These are phyloP conservation scores for Echeveria elegans DNA, from an alignment of 164 flowering plant genomes.

Conservation along the genomic window DNA sequence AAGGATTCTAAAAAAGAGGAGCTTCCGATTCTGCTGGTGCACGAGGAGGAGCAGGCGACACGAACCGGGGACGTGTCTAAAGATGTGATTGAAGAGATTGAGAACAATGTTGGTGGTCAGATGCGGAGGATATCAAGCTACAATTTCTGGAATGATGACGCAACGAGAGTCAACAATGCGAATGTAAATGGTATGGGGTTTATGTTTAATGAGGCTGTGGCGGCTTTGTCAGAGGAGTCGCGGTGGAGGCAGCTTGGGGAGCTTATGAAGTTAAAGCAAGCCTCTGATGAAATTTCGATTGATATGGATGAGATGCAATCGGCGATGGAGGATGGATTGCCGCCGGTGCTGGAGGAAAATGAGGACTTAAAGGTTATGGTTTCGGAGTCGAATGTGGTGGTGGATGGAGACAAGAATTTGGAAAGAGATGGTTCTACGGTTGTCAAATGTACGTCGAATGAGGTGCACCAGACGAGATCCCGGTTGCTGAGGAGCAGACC, in stretches of 20 bases:
- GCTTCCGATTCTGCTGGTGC: not conserved
- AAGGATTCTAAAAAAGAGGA: not conserved
- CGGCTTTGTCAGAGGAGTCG: conserved; percentile 17
- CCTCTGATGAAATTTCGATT: conserved; percentile 21
- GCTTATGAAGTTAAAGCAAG: conserved; percentile 22
- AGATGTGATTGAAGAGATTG: not conserved
- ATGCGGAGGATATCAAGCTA: not conserved
- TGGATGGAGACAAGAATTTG: not conserved
- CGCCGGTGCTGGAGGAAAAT: conserved; percentile 17
- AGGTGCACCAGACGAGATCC: conserved; percentile 16
- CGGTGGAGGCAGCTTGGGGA: conserved; percentile 33
- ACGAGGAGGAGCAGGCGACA: conserved; percentile 1
- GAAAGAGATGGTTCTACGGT: conserved; percentile 15
- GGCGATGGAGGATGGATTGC: conserved; percentile 14
- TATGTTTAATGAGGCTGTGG: not conserved
- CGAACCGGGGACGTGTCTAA: not conserved
- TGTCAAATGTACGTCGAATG: conserved; percentile 25
- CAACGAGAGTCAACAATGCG: not conserved
- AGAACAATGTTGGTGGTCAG: not conserved
- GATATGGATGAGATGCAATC: conserved; percentile 34
- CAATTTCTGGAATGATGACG: not conserved
- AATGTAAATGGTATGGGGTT: not conserved
- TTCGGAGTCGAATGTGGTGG: not conserved
- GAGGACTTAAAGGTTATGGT: conserved; percentile 21
- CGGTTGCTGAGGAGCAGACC: conserved; percentile 17